These are phyloP conservation scores for Cytospora mali DNA, from an alignment of 2,329 filamentous ascomycete species.

Conservation along the genomic window DNA sequence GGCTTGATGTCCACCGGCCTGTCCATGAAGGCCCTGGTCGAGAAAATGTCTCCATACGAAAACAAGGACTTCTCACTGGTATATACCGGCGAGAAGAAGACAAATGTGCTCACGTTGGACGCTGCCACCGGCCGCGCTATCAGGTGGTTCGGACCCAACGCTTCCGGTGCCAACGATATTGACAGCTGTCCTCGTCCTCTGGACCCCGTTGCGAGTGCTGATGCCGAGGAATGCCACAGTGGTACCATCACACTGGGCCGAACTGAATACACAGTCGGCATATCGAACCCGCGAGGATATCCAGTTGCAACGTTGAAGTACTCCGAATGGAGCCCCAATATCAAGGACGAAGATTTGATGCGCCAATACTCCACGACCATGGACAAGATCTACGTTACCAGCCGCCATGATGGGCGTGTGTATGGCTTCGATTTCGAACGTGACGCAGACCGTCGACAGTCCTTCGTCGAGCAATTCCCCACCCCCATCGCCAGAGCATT, in stretches of 20 bases:
- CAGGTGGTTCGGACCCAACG: conserved; percentile 80
- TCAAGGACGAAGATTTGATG: conserved; percentile 83
- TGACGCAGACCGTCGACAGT: conserved; percentile 51
- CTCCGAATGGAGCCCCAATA: conserved; percentile 94
- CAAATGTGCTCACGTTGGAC: conserved; percentile 85
- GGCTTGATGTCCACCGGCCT: conserved; percentile 68
- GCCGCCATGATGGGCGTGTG: conserved; percentile 80
- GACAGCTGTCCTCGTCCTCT: conserved; percentile 76
- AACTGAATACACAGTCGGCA: conserved; percentile 86
- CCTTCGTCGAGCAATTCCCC: conserved; percentile 70
- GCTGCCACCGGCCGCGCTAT: conserved; percentile 80
- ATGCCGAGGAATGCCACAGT: conserved; percentile 75
- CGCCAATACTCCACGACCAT: conserved; percentile 78
- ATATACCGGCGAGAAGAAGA: conserved; percentile 91
- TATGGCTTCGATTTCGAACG: conserved; percentile 75
- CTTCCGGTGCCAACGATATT: conserved; percentile 67
- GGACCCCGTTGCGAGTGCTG: conserved; percentile 65
- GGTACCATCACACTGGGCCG: conserved; percentile 83
- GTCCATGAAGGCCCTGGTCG: conserved; percentile 86
- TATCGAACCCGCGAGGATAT: conserved; percentile 74
- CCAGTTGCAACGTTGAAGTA: conserved; percentile 88
- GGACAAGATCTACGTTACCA: conserved; percentile 88
- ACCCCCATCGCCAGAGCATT: conserved; percentile 86
- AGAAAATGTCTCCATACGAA: conserved; percentile 76
- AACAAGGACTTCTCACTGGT: conserved; percentile 76